A percentile compares a stretch with the other conserved stretches of the same genome.
These are phyloP conservation scores for Leishmania amazonensis DNA, from an alignment of 208 protist genomes.

Conservation along the genomic window DNA sequence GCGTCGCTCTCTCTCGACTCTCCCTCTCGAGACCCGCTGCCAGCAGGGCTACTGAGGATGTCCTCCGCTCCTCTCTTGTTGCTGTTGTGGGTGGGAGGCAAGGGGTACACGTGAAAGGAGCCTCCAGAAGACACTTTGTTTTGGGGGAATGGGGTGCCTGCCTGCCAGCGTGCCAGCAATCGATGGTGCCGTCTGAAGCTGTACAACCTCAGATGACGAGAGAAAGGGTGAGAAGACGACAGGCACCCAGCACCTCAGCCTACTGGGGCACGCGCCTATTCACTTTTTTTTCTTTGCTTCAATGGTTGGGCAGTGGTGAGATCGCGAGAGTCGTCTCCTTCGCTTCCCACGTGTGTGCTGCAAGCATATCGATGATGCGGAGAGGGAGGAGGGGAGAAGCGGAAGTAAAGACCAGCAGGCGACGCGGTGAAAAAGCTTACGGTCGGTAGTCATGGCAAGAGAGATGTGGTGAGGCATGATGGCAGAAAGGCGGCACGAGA, in stretches of 20 bases:
- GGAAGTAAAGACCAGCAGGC: neutral
- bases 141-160: neutral
- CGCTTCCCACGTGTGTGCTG: neutral
- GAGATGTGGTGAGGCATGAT: neutral
- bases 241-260: neutral
- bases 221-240: slow-evolving; percentile 17
- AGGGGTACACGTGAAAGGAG: neutral
- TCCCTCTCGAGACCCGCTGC: neutral
- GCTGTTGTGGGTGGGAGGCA: neutral
- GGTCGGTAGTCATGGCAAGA: neutral
- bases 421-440: neutral
- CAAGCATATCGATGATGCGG: neutral
- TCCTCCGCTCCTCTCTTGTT: neutral
- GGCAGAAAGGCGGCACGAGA: neutral
- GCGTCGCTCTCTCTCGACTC: neutral
- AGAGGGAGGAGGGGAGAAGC: neutral
- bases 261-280: neutral
- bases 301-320: neutral
- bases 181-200: neutral
- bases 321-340: neutral
- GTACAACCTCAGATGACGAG: neutral
- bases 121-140: neutral
- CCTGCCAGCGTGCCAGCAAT: neutral
- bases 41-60: neutral
- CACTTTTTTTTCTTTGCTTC: neutral